phyloP scores from a whole-genome alignment of 371 early-diverging fungal species.

The Lichtheimia hyalospora region DNA sequence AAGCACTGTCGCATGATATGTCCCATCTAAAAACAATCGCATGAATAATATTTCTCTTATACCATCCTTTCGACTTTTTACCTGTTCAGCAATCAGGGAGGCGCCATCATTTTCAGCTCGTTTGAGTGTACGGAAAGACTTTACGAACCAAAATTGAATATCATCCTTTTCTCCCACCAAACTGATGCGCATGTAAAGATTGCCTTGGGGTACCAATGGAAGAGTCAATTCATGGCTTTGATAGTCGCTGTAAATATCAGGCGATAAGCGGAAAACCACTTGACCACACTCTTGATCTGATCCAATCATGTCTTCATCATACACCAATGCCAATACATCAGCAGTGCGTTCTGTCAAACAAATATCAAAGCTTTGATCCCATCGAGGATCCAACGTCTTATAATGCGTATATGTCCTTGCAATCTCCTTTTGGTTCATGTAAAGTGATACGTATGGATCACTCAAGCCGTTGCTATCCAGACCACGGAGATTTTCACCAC shows the following conservation, averaged over 20 bases:
- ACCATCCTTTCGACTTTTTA: too few species aligned
- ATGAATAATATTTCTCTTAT: slow-evolving; percentile 7
- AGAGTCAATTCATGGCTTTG: slow-evolving; percentile 83
- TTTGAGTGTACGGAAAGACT: slow-evolving; percentile 74
- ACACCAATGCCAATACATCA: slow-evolving; percentile 68
- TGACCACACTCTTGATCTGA: slow-evolving; percentile 78
- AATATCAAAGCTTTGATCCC: slow-evolving; percentile 90
- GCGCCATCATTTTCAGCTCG: slow-evolving; percentile 72
- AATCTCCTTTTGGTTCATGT: slow-evolving; percentile 51
- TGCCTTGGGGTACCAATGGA: slow-evolving; percentile 84
- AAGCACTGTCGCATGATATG: slow-evolving; percentile 60
- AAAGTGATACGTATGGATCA: slow-evolving; percentile 74
- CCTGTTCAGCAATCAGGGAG: slow-evolving; percentile 70
- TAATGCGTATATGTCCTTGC: slow-evolving; percentile 65
- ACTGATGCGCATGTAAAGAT: slow-evolving; percentile 78
- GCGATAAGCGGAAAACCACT: slow-evolving; percentile 63
- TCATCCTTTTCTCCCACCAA: slow-evolving; percentile 92
- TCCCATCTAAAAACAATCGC: slow-evolving; percentile 40
- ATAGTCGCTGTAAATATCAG: slow-evolving; percentile 58
- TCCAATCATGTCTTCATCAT: slow-evolving; percentile 76
- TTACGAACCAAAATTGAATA: slow-evolving; percentile 90
- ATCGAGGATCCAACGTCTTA: slow-evolving; percentile 80
- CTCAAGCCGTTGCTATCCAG: slow-evolving; percentile 61
- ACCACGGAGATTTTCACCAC: slow-evolving; percentile 54
- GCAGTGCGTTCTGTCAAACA: slow-evolving; percentile 56